Evolutionary conservation across 2,329 filamentous ascomycete genomes (phyloP).

Genomic region (Lachnellula occidentalis): DNA sequence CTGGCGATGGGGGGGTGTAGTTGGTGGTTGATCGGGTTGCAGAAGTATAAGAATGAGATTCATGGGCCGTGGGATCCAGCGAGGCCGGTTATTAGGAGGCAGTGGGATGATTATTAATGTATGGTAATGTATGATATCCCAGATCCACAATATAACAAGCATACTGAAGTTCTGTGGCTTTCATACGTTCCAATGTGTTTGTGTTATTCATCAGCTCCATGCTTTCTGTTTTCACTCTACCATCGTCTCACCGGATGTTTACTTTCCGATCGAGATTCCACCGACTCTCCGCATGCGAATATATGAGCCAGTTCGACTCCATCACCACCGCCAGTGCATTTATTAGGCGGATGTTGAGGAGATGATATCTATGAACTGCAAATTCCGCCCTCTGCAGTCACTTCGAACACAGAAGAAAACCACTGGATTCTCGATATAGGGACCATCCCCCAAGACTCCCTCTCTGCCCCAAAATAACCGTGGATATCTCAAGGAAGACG

Average conservation of each 20-base stretch:
- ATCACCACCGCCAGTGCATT: too few relatives aligned
- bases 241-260: neutral
- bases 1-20: conserved; percentile 88
- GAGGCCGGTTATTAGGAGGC: conserved; percentile 73
- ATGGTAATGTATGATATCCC: neutral
- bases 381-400: neutral
- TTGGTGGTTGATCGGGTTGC: conserved; percentile 95
- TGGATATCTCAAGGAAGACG: neutral
- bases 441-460: neutral
- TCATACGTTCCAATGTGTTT: neutral
- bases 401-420: neutral
- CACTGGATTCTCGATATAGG: neutral
- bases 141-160: neutral
- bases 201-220: neutral
- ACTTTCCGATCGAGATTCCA: too few relatives aligned
- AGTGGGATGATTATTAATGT: conserved; percentile 28
- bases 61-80: conserved; percentile 97
- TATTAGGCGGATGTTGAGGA: too few relatives aligned
- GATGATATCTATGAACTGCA: neutral
- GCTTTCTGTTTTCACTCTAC: conserved; percentile 4
- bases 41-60: conserved; percentile 99
- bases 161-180: neutral
- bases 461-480: neutral
- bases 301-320: too few relatives aligned
- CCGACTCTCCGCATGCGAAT: too few relatives aligned